Evolutionary conservation across 2,329 filamentous ascomycete species (phyloP), one percentile per base, ranked within the genome.

Genomic region (Paramyrothecium sp.): DNA sequence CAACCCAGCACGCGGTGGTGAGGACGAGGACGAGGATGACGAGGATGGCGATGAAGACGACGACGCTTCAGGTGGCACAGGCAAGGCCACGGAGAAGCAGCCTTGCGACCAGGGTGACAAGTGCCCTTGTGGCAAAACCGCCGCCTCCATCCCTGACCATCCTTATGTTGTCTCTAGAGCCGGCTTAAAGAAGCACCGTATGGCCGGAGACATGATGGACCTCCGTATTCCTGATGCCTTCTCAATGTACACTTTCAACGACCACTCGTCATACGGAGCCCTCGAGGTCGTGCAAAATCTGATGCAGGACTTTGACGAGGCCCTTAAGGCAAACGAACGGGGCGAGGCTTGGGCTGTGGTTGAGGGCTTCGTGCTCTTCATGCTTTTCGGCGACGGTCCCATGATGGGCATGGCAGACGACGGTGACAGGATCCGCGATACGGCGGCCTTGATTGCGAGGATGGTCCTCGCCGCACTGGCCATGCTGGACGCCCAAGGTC

Each of bases 221-320:
- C 26, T 54, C 16, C 55, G 46, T 47, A 56, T 63, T 47, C 73
- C 74, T 2, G 74, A 78, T 51, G 54, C 41, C 23, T 78, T 78
- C 55, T 30, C 33, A 8, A 78, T 80, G 73, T 69, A 76, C 62
- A 74, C 71, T 1, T 78, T 67, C 63, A 79, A 78, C 56, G 74
- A 78, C 59, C 72, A 75, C 55, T 59, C 53, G 4, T 67, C 63
- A 4, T 77, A 75, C 52, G 77, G 76, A 3, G 53, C 69, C 4
- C 48, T 79, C 7, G 75, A 80, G 63, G 58, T 75, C 1, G 23
- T 76, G 19, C 66, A 78, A 63, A 80, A 80, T 56, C 57, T 77
- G 11, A 23, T 79, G 1, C 65, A 78, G 21, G 73, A 76, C 60
- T 76, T 73, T 53, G 63, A 69, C 3, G 72, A 76, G 54, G 73